A percentile compares a stretch with the other conserved stretches of the same genome.
phyloP scores from a whole-genome alignment of 495 filamentous ascomycete species.

The Trichoderma gamsii region DNA sequence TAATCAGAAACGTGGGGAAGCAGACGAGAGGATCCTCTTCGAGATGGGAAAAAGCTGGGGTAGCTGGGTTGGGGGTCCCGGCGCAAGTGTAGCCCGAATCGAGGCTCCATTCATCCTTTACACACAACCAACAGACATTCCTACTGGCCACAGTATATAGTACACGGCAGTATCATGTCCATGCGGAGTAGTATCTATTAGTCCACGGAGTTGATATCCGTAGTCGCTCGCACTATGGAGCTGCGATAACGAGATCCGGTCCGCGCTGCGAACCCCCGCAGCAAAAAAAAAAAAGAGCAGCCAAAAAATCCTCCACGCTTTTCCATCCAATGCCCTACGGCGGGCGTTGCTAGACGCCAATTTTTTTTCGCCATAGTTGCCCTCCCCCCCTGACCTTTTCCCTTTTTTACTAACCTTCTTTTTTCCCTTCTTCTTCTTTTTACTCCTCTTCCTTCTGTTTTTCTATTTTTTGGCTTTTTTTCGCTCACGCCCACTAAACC shows the following conservation, averaged over 20 bases:
- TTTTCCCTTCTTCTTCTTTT: background rate
- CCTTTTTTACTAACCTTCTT: background rate
- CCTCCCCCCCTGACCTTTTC: background rate
- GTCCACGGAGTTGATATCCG: background rate
- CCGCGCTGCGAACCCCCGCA: background rate
- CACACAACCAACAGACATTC: no score
- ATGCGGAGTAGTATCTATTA: background rate
- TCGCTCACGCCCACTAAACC: background rate
- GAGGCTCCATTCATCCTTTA: background rate
- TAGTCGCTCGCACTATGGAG: background rate
- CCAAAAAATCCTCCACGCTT: background rate
- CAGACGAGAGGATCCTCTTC: background rate
- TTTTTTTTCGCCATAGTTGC: no score
- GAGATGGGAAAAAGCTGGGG: background rate
- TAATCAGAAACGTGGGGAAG: constrained; percentile 4
- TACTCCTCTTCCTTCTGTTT: background rate
- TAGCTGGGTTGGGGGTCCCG: background rate
- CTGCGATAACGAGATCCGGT: constrained; percentile 10
- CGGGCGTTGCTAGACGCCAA: background rate
- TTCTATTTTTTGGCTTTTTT: background rate
- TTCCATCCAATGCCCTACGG: background rate
- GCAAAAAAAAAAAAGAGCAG: background rate
- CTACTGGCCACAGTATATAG: background rate
- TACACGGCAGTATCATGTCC: background rate
- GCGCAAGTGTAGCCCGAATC: background rate